A percentile compares a stretch with the other conserved stretches of the same genome.
phyloP scores from a whole-genome alignment of 306 rosid genomes.

The Potentilla sterilis region DNA sequence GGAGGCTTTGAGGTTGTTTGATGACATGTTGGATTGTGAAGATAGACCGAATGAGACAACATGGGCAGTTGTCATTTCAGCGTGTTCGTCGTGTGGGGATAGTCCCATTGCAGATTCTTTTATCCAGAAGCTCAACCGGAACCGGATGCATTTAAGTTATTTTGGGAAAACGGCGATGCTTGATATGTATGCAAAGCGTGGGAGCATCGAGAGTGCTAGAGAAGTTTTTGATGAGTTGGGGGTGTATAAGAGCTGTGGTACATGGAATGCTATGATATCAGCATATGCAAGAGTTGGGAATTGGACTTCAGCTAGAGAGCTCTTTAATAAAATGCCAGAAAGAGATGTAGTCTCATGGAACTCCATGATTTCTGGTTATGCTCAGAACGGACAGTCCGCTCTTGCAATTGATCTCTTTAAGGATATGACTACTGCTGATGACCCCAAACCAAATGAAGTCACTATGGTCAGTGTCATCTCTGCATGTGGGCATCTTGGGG shows the following conservation, averaged over 20 bases:
- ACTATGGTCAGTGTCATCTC: conserved; percentile 66
- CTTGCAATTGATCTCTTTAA: conserved; percentile 54
- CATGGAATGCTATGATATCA: conserved; percentile 72
- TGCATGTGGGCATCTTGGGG: conserved; percentile 74
- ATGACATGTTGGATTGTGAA: conserved; percentile 44
- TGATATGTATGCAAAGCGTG: conserved; percentile 67
- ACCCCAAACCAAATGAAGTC: conserved; percentile 58
- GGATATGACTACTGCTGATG: conserved; percentile 39
- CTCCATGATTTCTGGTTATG: conserved; percentile 63
- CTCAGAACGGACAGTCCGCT: conserved; percentile 59
- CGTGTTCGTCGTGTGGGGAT: conserved; percentile 45
- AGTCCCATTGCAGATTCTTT: conserved; percentile 41
- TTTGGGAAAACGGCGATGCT: conserved; percentile 59
- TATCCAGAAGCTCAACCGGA: conserved; percentile 31
- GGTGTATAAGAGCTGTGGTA: conserved; percentile 34
- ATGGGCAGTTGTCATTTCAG: conserved; percentile 56
- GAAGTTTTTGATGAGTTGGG: conserved; percentile 50
- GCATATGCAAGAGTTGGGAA: conserved; percentile 61
- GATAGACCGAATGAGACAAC: conserved; percentile 50
- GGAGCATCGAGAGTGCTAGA: conserved; percentile 50
- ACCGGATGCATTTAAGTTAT: conserved; percentile 40
- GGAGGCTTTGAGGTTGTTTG: conserved; percentile 53
- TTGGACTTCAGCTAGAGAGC: conserved; percentile 42
- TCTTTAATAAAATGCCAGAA: conserved; percentile 59
- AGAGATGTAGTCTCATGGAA: conserved; percentile 62